Conservation (phyloP, 768 basidiomycete species). For the Collybia nuda region DNA sequence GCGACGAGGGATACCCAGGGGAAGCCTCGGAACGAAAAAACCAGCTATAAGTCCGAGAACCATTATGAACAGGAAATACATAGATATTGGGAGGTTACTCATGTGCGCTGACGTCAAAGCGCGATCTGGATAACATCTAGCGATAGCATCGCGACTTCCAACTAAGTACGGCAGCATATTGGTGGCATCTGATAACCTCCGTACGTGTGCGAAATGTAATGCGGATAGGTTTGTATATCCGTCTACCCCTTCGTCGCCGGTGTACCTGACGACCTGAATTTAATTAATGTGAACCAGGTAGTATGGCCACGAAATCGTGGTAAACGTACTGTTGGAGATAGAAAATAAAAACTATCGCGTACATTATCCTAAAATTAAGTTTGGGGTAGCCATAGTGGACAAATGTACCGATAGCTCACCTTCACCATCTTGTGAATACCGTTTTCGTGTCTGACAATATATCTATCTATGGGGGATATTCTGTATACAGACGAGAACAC, state of each 20-base stretch:
- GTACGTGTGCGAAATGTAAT: slow-evolving; percentile 27
- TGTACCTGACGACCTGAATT: slow-evolving; percentile 35
- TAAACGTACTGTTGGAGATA: slow-evolving; percentile 36
- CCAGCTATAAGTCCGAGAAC: slow-evolving; percentile 30
- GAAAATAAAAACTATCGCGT: slow-evolving; percentile 35
- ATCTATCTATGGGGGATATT: slow-evolving; percentile 9
- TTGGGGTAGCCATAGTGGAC: neutral
- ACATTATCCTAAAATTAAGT: slow-evolving; percentile 32
- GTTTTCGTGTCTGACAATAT: slow-evolving; percentile 32
- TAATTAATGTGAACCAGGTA: neutral
- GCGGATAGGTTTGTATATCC: slow-evolving; percentile 39
- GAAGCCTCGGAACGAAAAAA: slow-evolving; percentile 26
- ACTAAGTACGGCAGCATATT: slow-evolving; percentile 42
- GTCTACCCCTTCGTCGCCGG: slow-evolving; percentile 30
- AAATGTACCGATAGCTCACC: slow-evolving; percentile 17
- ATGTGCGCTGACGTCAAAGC: slow-evolving; percentile 25
- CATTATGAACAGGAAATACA: slow-evolving; percentile 21
- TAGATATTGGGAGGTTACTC: slow-evolving; percentile 17
- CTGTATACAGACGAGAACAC: too few relatives aligned
- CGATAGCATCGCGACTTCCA: slow-evolving; percentile 33
- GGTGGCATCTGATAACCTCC: slow-evolving; percentile 35
- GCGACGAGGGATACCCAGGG: slow-evolving; percentile 24
- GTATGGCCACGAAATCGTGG: too few relatives aligned
- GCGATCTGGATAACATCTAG: slow-evolving; percentile 30
- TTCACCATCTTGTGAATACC: slow-evolving; percentile 36